These are phyloP conservation scores for Umbilicaria muhlenbergii DNA, from an alignment of 495 filamentous ascomycete species.

Conservation along the genomic window DNA sequence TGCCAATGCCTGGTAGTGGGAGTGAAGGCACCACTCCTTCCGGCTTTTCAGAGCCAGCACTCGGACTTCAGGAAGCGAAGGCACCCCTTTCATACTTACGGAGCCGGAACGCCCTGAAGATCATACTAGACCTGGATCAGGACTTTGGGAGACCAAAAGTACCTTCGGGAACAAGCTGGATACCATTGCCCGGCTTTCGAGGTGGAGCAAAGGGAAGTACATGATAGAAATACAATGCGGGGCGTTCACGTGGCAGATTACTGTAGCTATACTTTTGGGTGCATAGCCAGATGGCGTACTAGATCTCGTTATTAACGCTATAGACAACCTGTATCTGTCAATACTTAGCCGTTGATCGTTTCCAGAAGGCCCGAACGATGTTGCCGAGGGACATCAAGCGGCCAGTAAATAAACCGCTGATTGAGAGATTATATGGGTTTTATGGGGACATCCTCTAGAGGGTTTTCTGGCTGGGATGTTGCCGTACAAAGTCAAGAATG, in stretches of 20 bases:
- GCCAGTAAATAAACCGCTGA: too few relatives aligned
- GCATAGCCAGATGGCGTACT: constrained; percentile 14
- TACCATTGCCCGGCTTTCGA: constrained; percentile 26
- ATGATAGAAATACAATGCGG: constrained; percentile 4
- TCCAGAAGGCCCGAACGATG: too few relatives aligned
- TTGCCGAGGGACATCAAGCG: too few relatives aligned
- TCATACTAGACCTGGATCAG: constrained; percentile 86
- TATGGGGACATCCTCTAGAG: too few relatives aligned
- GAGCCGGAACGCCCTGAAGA: constrained; percentile 88
- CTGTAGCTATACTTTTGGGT: constrained; percentile 14
- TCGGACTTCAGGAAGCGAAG: constrained; percentile 40
- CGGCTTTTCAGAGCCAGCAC: constrained; percentile 32
- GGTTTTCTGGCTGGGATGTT: too few relatives aligned
- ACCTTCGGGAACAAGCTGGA: constrained; percentile 36
- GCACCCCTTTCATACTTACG: constrained; percentile 67
- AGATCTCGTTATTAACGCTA: constrained; percentile 9
- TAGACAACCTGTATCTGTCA: constrained; percentile 4
- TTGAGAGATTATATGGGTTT: too few relatives aligned
- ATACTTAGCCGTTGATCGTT: neutral
- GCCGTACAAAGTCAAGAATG: too few relatives aligned
- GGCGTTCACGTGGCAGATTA: constrained; percentile 5
- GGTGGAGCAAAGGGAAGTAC: constrained; percentile 12
- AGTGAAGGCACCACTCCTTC: constrained; percentile 20
- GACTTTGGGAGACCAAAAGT: constrained; percentile 61
- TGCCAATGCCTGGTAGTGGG: constrained; percentile 64